A percentile compares a stretch with the other conserved stretches of the same genome.
Evolutionary conservation across 306 rosid species (phyloP).

Genomic region (Prunus mume): DNA sequence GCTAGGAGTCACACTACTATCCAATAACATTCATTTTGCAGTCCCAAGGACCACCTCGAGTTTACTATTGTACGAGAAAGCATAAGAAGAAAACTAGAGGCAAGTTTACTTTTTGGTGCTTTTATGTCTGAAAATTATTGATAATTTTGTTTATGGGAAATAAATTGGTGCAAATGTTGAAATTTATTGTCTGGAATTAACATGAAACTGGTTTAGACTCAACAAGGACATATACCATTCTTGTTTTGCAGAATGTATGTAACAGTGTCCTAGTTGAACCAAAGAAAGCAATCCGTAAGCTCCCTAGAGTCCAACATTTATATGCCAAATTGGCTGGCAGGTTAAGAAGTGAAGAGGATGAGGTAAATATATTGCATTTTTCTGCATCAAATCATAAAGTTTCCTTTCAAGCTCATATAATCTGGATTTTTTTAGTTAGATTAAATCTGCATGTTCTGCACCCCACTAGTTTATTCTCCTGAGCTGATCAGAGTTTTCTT

Average conservation of each 20-base stretch:
- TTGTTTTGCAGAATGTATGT: conserved; percentile 63
- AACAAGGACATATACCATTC: not conserved
- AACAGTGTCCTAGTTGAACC: conserved; percentile 59
- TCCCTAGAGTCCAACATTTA: conserved; percentile 85
- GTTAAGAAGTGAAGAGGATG: conserved; percentile 75
- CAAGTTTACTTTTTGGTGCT: conserved; percentile 27
- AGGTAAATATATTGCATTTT: conserved; percentile 50
- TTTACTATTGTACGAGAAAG: conserved; percentile 86
- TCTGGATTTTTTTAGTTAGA: not conserved
- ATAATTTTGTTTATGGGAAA: not conserved
- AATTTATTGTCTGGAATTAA: not conserved
- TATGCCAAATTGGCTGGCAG: conserved; percentile 68
- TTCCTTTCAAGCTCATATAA: conserved; percentile 1
- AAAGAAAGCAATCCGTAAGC: conserved; percentile 67
- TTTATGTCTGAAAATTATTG: not conserved
- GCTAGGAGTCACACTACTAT: not conserved
- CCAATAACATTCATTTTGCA: conserved; percentile 24
- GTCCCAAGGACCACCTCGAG: conserved; percentile 88
- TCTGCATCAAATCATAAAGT: not conserved
- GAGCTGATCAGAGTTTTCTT: too few species aligned
- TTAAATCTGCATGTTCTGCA: not conserved
- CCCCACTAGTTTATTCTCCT: not conserved
- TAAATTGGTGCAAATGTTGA: not conserved
- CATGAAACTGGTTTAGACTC: not conserved
- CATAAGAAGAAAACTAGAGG: conserved; percentile 82